These are phyloP conservation scores for Venturiaceae sp. DNA, from an alignment of 2,329 filamentous ascomycete species.

Conservation along the genomic window DNA sequence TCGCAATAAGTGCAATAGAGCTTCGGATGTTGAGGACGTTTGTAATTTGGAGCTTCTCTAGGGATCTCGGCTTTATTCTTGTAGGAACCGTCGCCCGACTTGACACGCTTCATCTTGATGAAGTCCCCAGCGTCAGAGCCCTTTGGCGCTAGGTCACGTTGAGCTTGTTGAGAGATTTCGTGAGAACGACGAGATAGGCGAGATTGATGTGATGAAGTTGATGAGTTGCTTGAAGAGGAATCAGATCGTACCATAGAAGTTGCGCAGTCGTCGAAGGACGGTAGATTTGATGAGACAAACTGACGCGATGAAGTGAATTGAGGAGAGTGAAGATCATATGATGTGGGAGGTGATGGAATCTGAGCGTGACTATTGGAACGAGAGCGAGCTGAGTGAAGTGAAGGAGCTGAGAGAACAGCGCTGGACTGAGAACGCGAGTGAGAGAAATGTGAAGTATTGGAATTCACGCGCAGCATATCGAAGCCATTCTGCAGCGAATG, in stretches of 20 bases:
- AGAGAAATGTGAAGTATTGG: conserved; percentile 4
- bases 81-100: conserved; percentile 1
- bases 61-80: conserved; percentile 4
- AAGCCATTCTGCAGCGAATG: not conserved
- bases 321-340: conserved; percentile 2
- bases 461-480: conserved; percentile 5
- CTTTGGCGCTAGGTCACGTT: conserved; percentile 4
- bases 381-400: not conserved
- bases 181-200: conserved; percentile 1
- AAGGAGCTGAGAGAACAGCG: not conserved
- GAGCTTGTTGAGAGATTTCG: conserved; percentile 3
- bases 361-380: conserved; percentile 2
- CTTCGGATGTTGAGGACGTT: conserved; percentile 60
- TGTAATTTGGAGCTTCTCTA: conserved; percentile 23
- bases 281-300: not conserved
- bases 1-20: conserved; percentile 62
- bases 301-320: not conserved
- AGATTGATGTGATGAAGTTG: conserved; percentile 4
- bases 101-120: conserved; percentile 6
- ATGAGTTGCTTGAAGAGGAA: not conserved
- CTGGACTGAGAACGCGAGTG: not conserved
- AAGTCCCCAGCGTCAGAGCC: not conserved
- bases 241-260: not conserved
- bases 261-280: not conserved
- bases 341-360: not conserved